These are phyloP conservation scores for Aspergillus pseudoterreus DNA, from an alignment of 2,329 filamentous ascomycete genomes.

Conservation along the genomic window DNA sequence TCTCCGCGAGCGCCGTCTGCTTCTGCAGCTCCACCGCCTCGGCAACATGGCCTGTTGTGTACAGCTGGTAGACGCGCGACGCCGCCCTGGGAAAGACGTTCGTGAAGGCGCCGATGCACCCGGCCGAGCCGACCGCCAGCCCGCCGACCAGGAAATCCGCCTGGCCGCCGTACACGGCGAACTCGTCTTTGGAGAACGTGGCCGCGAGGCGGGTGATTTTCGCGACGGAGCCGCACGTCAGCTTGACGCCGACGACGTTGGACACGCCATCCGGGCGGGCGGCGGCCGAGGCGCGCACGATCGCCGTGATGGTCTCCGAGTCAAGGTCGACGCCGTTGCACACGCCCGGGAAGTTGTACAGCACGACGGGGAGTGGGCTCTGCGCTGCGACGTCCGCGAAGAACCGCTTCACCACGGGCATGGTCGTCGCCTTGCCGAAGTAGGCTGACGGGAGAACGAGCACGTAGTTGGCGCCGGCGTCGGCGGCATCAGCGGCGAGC, in stretches of 20 bases:
- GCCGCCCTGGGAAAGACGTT: slow-evolving; percentile 57
- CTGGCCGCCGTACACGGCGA: slow-evolving; percentile 69
- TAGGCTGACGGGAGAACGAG: slow-evolving; percentile 62
- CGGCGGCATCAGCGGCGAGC: slow-evolving; percentile 55
- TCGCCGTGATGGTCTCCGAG: slow-evolving; percentile 56
- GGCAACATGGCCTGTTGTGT: slow-evolving; percentile 52
- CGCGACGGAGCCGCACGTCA: slow-evolving; percentile 61
- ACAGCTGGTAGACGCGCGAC: slow-evolving; percentile 59
- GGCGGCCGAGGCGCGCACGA: slow-evolving; percentile 46
- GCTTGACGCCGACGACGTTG: slow-evolving; percentile 62
- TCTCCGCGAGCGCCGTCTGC: slow-evolving; percentile 62
- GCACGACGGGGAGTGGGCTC: slow-evolving; percentile 54
- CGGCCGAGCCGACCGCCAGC: slow-evolving; percentile 50
- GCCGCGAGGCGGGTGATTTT: slow-evolving; percentile 57
- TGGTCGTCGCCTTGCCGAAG: slow-evolving; percentile 61
- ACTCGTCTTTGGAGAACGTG: slow-evolving; percentile 52
- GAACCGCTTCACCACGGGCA: slow-evolving; percentile 57
- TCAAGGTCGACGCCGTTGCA: slow-evolving; percentile 67
- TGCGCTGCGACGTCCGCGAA: slow-evolving; percentile 54
- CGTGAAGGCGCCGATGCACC: slow-evolving; percentile 56
- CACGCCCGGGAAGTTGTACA: slow-evolving; percentile 68
- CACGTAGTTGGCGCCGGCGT: slow-evolving; percentile 59
- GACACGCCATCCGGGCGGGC: slow-evolving; percentile 32
- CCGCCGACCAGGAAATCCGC: slow-evolving; percentile 64
- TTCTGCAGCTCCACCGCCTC: slow-evolving; percentile 61